Base-by-base conservation (phyloP, 2,329 filamentous ascomycete species). In the Exophiala mesophila region DNA sequence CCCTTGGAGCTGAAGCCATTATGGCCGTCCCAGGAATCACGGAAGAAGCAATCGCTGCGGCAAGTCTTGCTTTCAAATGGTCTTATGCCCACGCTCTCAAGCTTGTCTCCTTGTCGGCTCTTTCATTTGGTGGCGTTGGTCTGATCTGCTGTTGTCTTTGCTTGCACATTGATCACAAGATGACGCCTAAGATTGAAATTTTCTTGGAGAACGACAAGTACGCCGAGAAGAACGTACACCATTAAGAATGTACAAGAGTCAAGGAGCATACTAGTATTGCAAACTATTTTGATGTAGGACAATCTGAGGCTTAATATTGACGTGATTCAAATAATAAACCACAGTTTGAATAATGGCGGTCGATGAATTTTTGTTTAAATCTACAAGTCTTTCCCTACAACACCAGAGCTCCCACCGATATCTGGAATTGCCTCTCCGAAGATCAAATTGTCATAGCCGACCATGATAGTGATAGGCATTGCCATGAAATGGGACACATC, bases 1-100 rank as follows among this genome's bases (percentile, higher is more conserved):
- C 57, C 0, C 52, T 54, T 5, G 63, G 63, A n/a, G 23, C 23
- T 12, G 23, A 26, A 26, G 23, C 23, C 6, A 21, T 52, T 9
- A 20, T 33, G n/a, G 43, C 44, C 4, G 62, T 68, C 0, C 61
- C 60, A 1, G 61, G 59, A 3, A 60, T 69, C 17, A 65, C 54
- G 4, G 35, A 57, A 1, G 45, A 53, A 13, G 59, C 69, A 29
- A 48, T 56, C n/a, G 55, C 44, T 2, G 63, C 63, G 0, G 64
- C 32, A 19, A 26, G 23, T 26, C 23, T 26, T 26, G 23, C 23
- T 26, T 26, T 26, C 23, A 6, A 26, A 12, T 26, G 23, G 23
- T 26, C 23, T 7, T 26, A 26, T 26, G 23, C 23, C 12, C 23
- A 26, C 12, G 23, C 23, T 26, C 23, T 26, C 23, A 26, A 26